Evolutionary conservation across 2,329 filamentous ascomycete genomes (phyloP).

Genomic region (Penicillium frequentans): DNA sequence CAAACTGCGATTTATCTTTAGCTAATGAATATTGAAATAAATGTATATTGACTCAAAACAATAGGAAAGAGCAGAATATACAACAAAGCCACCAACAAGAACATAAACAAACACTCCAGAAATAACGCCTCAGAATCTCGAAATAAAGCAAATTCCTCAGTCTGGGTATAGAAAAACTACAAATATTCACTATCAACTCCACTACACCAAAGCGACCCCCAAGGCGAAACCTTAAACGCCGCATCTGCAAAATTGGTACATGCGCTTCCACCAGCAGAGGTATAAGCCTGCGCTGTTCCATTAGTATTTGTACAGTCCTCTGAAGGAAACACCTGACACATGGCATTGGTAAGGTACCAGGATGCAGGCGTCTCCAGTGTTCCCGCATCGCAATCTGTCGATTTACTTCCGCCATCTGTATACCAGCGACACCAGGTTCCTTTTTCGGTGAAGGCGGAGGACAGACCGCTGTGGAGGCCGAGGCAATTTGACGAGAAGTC

Average conservation of each 20-base stretch:
- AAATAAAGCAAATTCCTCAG: background rate
- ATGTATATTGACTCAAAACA: too few relatives aligned
- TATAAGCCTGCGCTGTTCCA: background rate
- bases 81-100: background rate
- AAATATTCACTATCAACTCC: background rate
- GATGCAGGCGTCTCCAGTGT: background rate
- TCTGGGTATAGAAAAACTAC: background rate
- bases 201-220: background rate
- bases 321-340: background rate
- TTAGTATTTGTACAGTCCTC: background rate
- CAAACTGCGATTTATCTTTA: too few relatives aligned
- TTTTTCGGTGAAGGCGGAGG: background rate
- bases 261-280: background rate
- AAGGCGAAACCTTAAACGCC: background rate
- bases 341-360: background rate
- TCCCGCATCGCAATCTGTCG: background rate
- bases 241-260: background rate
- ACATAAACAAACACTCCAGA: background rate
- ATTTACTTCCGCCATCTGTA: background rate
- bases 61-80: background rate
- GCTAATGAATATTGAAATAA: too few relatives aligned
- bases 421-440: background rate
- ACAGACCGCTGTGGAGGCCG: background rate
- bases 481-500: background rate
- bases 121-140: too few relatives aligned